phyloP scores from a whole-genome alignment of 2,329 filamentous ascomycete genomes.

The Fusarium fracticaudum region DNA sequence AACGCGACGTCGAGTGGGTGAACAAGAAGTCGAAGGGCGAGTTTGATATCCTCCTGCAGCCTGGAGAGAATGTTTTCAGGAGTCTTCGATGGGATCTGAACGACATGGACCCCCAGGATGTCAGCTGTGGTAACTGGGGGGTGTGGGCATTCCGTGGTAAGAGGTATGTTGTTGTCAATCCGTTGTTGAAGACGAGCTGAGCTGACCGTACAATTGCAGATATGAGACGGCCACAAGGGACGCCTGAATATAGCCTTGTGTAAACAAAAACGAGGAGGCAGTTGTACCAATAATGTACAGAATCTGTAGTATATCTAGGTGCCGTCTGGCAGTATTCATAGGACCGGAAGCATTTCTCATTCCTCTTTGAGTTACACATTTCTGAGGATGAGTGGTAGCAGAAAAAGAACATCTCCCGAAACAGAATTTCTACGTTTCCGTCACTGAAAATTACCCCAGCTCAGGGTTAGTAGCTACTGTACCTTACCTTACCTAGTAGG shows the following conservation, averaged over 20 bases:
- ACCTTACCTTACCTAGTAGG: not conserved
- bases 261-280: not conserved
- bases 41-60: slow-evolving; percentile 90
- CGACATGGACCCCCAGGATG: slow-evolving; percentile 91
- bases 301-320: slow-evolving; percentile 33
- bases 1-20: slow-evolving; percentile 91
- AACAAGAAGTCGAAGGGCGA: slow-evolving; percentile 86
- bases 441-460: not conserved
- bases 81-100: slow-evolving; percentile 98
- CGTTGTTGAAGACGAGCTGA: slow-evolving; percentile 36
- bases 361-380: not conserved
- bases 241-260: slow-evolving; percentile 19
- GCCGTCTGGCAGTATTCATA: slow-evolving; percentile 14
- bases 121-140: slow-evolving; percentile 97
- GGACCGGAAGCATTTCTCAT: slow-evolving; percentile 1
- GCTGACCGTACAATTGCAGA: slow-evolving; percentile 46
- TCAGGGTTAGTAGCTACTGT: not conserved
- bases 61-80: slow-evolving; percentile 92
- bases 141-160: slow-evolving; percentile 98
- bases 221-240: slow-evolving; percentile 72
- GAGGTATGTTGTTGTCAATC: slow-evolving; percentile 68
- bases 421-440: not conserved
- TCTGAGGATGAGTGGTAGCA: not conserved
- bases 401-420: slow-evolving; percentile 25
- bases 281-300: slow-evolving; percentile 35